phyloP scores from a whole-genome alignment of 192 early-diverging fungal genomes.

The Backusella sp. region DNA sequence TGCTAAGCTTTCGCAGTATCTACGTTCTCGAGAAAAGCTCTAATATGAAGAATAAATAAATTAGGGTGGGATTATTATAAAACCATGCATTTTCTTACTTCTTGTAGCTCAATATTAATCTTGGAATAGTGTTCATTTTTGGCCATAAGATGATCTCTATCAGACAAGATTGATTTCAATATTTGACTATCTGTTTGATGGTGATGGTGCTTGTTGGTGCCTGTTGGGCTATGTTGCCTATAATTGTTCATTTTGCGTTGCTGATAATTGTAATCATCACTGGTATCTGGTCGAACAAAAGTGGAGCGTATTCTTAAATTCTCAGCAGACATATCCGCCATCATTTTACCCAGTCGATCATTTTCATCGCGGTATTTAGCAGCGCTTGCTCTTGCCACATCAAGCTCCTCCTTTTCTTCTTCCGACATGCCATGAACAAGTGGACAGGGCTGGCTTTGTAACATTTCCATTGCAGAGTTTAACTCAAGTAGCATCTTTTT shows the following conservation, averaged over 20 bases:
- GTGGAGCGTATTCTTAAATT: neutral
- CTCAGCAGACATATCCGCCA: slow-evolving; percentile 28
- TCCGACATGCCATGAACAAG: slow-evolving; percentile 44
- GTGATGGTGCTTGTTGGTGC: neutral
- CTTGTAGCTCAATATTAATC: slow-evolving; percentile 1
- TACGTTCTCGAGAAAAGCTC: neutral
- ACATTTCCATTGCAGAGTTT: slow-evolving; percentile 42
- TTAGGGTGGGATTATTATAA: too few species aligned
- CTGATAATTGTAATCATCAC: neutral
- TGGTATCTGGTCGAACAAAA: neutral
- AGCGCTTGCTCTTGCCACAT: slow-evolving; percentile 21
- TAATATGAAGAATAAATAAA: neutral
- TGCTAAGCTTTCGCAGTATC: neutral
- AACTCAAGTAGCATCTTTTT: slow-evolving; percentile 46
- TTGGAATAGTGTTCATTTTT: slow-evolving; percentile 7
- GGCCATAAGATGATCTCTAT: slow-evolving; percentile 8
- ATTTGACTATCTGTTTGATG: slow-evolving; percentile 5
- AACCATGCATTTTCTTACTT: neutral
- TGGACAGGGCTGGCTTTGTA: slow-evolving; percentile 40
- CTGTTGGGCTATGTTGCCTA: neutral
- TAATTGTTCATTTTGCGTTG: neutral
- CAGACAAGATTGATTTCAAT: slow-evolving; percentile 22
- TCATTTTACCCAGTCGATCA: slow-evolving; percentile 18
- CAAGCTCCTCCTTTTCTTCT: slow-evolving; percentile 36
- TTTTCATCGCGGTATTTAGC: slow-evolving; percentile 27